These are phyloP conservation scores for Hydnomerulius pinastri DNA, from an alignment of 768 basidiomycete species.

Conservation along the genomic window DNA sequence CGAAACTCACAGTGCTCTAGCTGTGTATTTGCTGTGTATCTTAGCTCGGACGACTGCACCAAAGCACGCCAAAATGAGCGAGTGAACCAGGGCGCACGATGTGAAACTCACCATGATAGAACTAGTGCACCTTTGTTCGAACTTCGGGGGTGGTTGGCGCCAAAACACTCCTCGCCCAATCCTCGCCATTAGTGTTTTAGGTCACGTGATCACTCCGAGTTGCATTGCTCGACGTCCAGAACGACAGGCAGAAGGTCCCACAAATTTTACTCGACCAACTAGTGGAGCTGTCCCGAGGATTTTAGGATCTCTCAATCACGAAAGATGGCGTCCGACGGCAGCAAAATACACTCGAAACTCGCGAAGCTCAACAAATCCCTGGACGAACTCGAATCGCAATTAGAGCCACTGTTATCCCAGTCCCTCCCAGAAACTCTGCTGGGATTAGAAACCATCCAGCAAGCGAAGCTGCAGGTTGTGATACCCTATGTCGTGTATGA, in stretches of 20 bases:
- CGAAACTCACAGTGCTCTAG: slow-evolving; percentile 81
- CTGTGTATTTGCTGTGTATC: slow-evolving; percentile 97
- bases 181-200: too few species aligned
- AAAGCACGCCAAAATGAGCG: not conserved
- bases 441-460: slow-evolving; percentile 69
- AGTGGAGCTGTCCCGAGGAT: too few species aligned
- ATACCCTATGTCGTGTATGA: slow-evolving; percentile 86
- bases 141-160: too few species aligned
- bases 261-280: too few species aligned
- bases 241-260: too few species aligned
- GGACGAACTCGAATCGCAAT: slow-evolving; percentile 64
- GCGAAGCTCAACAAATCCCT: slow-evolving; percentile 56
- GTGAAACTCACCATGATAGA: slow-evolving; percentile 21
- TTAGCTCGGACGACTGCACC: slow-evolving; percentile 80
- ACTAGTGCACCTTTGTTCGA: too few species aligned
- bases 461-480: slow-evolving; percentile 78
- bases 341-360: slow-evolving; percentile 43
- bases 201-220: too few species aligned
- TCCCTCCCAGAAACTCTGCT: slow-evolving; percentile 67
- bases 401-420: slow-evolving; percentile 68
- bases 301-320: too few species aligned
- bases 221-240: too few species aligned
- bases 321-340: slow-evolving; percentile 41
- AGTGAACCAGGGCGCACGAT: not conserved
- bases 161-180: too few species aligned